These are phyloP conservation scores for Groenewaldozyma sp. DNA, from an alignment of 1,139 yeast genomes.

Conservation along the genomic window DNA sequence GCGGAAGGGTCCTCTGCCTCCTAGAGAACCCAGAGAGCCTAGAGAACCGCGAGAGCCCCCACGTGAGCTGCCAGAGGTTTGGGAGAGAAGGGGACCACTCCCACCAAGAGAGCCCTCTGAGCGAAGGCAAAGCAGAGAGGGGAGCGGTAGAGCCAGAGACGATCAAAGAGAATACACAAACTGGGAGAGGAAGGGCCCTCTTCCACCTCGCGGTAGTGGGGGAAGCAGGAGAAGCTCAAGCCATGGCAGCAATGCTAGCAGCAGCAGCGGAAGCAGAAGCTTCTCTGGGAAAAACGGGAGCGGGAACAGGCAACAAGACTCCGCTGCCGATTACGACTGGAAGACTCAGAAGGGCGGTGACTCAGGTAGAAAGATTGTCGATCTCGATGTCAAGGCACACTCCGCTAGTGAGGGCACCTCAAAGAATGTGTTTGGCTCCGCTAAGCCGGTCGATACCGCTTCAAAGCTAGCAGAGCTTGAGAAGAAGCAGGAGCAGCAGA, in stretches of 20 bases:
- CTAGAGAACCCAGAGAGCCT: conserved; percentile 11
- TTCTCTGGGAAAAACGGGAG: conserved; percentile 5
- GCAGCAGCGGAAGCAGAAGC: conserved; percentile 12
- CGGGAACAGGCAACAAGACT: conserved; percentile 10
- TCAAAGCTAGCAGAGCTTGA: conserved; percentile 24
- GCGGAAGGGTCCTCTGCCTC: conserved; percentile 27
- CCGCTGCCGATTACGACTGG: too few relatives aligned
- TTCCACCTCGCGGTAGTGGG: conserved; percentile 17
- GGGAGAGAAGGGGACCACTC: conserved; percentile 36
- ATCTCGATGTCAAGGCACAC: conserved; percentile 24
- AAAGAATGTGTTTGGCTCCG: conserved; percentile 28
- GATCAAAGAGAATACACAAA: conserved; percentile 20
- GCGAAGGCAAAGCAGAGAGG: background rate
- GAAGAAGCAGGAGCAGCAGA: conserved; percentile 21
- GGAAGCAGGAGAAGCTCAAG: conserved; percentile 10
- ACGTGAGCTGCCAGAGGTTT: conserved; percentile 31
- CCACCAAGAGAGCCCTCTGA: conserved; percentile 16
- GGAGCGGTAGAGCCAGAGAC: background rate
- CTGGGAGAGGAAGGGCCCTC: conserved; percentile 37
- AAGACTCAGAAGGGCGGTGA: conserved; percentile 7
- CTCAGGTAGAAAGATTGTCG: conserved; percentile 14
- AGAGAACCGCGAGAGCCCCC: conserved; percentile 17
- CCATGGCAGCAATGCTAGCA: conserved; percentile 9
- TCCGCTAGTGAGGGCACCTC: conserved; percentile 12
- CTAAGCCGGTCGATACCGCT: conserved; percentile 34